phyloP scores from a whole-genome alignment of 768 basidiomycete species.

The Punctularia strigosozonata region DNA sequence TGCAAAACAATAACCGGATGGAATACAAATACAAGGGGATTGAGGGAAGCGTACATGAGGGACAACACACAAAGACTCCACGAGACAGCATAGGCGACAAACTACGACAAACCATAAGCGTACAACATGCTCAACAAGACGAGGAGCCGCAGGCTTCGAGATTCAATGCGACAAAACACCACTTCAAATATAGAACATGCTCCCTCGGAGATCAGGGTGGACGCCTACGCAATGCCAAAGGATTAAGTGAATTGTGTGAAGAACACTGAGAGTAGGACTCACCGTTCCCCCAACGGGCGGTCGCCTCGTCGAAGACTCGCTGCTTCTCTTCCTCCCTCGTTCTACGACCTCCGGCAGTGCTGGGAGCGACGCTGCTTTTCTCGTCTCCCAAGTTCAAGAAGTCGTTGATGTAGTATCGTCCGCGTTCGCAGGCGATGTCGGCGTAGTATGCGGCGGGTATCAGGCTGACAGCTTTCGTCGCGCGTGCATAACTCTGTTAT shows the following conservation, averaged over 20 bases:
- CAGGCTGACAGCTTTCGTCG: conserved; percentile 75
- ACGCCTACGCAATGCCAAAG: too few species aligned
- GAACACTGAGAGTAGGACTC: too few species aligned
- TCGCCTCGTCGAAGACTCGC: conserved; percentile 28
- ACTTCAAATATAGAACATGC: conserved; percentile 66
- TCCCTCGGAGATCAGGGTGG: conserved; percentile 42
- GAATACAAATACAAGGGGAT: too few species aligned
- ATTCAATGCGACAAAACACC: neutral
- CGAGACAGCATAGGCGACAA: too few species aligned
- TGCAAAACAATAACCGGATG: too few species aligned
- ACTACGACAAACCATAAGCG: too few species aligned
- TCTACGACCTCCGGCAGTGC: conserved; percentile 6
- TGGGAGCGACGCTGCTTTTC: conserved; percentile 19
- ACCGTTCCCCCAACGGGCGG: conserved; percentile 20
- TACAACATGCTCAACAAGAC: too few species aligned
- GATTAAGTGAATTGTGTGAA: too few species aligned
- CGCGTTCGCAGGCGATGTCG: conserved; percentile 75
- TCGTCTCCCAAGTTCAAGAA: conserved; percentile 39
- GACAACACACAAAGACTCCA: too few species aligned
- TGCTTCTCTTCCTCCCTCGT: conserved; percentile 21
- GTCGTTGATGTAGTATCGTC: conserved; percentile 63
- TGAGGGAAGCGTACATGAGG: too few species aligned
- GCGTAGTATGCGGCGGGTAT: conserved; percentile 75
- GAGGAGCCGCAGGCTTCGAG: too few species aligned
- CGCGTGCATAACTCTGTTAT: conserved; percentile 79